phyloP scores from a whole-genome alignment of 2,329 filamentous ascomycete genomes.

The Trichoderma hamatum region DNA sequence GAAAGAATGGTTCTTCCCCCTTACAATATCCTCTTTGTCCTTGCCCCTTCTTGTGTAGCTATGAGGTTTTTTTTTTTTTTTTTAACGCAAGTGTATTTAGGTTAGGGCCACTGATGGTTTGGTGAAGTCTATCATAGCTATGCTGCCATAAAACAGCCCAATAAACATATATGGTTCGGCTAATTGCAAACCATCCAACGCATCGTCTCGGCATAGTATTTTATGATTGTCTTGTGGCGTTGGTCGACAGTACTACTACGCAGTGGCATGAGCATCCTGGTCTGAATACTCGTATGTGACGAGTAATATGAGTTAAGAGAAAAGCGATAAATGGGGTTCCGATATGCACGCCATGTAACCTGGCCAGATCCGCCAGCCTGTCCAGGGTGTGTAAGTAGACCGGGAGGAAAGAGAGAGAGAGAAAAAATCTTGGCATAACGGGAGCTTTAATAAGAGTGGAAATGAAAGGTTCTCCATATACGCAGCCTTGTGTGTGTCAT shows the following conservation, averaged over 20 bases:
- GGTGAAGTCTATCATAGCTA: not conserved
- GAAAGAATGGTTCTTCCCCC: not conserved
- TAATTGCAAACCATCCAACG: not conserved
- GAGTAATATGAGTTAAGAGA: not conserved
- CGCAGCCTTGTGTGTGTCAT: not conserved
- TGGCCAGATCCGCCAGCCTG: slow-evolving; percentile 10
- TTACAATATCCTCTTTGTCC: not conserved
- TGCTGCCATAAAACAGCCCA: not conserved
- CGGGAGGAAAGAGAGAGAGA: not conserved
- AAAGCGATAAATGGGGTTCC: not conserved
- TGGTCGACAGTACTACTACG: not conserved
- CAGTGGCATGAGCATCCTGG: not conserved
- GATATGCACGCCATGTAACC: slow-evolving; percentile 9
- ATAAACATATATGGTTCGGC: not conserved
- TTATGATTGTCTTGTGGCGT: not conserved
- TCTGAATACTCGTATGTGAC: too few species aligned
- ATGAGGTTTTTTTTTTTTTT: too few species aligned
- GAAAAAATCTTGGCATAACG: not conserved
- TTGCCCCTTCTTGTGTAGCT: too few species aligned
- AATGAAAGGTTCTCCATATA: not conserved
- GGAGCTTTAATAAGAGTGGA: too few species aligned
- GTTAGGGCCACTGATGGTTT: not conserved
- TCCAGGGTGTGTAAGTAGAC: slow-evolving; percentile 10
- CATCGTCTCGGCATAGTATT: not conserved
- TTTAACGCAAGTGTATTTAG: not conserved